Conservation (phyloP, 345 rosid species). For the Isatis tinctoria region DNA sequence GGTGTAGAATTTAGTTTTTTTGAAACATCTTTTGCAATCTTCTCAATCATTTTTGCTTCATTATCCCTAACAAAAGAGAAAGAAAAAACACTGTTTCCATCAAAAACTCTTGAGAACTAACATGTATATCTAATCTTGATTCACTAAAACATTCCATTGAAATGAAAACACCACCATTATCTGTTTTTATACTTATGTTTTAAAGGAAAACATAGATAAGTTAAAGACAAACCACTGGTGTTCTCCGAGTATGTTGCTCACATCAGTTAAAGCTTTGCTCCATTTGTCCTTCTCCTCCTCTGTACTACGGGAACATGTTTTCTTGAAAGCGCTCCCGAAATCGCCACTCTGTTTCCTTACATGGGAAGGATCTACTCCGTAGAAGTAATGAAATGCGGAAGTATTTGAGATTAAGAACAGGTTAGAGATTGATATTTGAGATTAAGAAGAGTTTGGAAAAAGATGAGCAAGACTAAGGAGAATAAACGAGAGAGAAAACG, state of each 20-base stretch:
- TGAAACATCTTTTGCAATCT: background rate
- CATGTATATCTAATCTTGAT: too few relatives aligned
- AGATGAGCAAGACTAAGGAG: too few relatives aligned
- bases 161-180: background rate
- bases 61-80: background rate
- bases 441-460: too few relatives aligned
- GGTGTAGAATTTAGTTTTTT: background rate
- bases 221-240: background rate
- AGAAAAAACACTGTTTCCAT: background rate
- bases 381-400: too few relatives aligned
- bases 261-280: background rate
- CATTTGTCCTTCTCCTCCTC: background rate
- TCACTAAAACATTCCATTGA: too few relatives aligned
- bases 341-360: background rate
- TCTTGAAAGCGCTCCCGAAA: background rate
- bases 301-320: background rate
- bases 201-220: background rate
- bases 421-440: too few relatives aligned
- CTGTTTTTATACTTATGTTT: too few relatives aligned
- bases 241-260: background rate
- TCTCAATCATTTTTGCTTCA: background rate
- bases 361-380: too few relatives aligned
- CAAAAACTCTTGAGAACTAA: background rate
- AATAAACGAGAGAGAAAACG: too few relatives aligned
- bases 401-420: too few relatives aligned